Percentiles rank a stretch among this genome's conserved stretches.
Evolutionary conservation across 768 basidiomycete species (phyloP).

Genomic region (Dendrothele bispora): DNA sequence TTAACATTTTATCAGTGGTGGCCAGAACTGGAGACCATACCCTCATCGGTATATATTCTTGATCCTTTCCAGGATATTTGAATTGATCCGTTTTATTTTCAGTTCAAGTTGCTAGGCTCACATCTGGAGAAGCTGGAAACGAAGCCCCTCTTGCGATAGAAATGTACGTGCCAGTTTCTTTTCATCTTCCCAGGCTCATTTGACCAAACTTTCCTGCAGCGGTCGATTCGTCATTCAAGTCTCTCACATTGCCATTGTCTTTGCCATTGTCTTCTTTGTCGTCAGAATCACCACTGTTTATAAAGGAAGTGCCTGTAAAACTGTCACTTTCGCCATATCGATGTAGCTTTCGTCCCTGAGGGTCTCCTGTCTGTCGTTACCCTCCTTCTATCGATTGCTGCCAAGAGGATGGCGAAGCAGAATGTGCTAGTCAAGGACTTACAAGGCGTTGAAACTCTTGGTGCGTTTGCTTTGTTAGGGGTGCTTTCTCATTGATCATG

Average conservation of each 20-base stretch:
- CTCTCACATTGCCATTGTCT: slow-evolving; percentile 59
- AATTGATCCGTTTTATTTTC: slow-evolving; percentile 6
- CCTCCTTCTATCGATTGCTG: slow-evolving; percentile 64
- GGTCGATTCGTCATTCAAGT: slow-evolving; percentile 62
- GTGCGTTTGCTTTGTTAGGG: slow-evolving; percentile 50
- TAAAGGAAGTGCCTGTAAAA: slow-evolving; percentile 57
- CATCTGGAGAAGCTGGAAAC: slow-evolving; percentile 63
- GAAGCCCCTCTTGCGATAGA: slow-evolving; percentile 66
- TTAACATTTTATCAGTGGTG: neutral
- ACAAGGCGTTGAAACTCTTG: slow-evolving; percentile 72
- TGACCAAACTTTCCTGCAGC: slow-evolving; percentile 27
- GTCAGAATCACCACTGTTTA: slow-evolving; percentile 68
- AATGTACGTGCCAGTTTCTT: slow-evolving; percentile 60
- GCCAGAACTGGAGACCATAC: slow-evolving; percentile 64
- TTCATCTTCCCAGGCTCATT: too few species aligned
- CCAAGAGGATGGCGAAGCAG: slow-evolving; percentile 69
- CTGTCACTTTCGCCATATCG: slow-evolving; percentile 56
- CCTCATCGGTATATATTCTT: slow-evolving; percentile 47
- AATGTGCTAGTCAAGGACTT: slow-evolving; percentile 74
- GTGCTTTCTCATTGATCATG: too few species aligned
- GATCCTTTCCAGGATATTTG: slow-evolving; percentile 2
- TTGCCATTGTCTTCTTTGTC: slow-evolving; percentile 63
- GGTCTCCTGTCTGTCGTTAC: slow-evolving; percentile 71
- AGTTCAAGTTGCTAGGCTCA: slow-evolving; percentile 70
- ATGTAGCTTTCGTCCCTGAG: slow-evolving; percentile 53